Conservation (phyloP, 2,329 filamentous ascomycete species). For the Cercospora zeina region DNA sequence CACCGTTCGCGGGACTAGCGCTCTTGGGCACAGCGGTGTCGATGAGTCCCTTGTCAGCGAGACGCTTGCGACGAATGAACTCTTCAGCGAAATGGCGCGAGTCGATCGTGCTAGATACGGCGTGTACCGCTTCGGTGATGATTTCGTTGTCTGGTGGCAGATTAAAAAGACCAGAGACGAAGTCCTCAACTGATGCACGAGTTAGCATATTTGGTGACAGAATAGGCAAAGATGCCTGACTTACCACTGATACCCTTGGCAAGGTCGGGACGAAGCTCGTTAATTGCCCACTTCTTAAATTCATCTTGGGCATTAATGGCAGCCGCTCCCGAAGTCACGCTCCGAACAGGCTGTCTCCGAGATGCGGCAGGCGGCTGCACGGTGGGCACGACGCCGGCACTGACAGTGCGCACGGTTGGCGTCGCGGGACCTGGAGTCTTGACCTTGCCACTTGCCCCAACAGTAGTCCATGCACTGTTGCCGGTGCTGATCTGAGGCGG, state of each 20-base stretch:
- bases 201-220: slow-evolving; percentile 39
- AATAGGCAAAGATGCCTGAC: slow-evolving; percentile 25
- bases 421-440: slow-evolving; percentile 66
- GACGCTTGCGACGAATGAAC: slow-evolving; percentile 87
- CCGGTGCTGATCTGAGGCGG: slow-evolving; percentile 44
- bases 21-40: slow-evolving; percentile 58
- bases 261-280: slow-evolving; percentile 73
- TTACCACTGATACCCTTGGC: slow-evolving; percentile 67
- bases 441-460: slow-evolving; percentile 88
- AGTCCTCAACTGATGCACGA: slow-evolving; percentile 65
- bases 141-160: slow-evolving; percentile 77
- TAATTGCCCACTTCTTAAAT: slow-evolving; percentile 88
- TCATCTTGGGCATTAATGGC: slow-evolving; percentile 75
- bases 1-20: slow-evolving; percentile 47
- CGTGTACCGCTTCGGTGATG: slow-evolving; percentile 88
- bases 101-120: slow-evolving; percentile 83
- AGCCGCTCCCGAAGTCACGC: slow-evolving; percentile 54
- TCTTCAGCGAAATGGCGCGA: slow-evolving; percentile 91
- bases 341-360: slow-evolving; percentile 52
- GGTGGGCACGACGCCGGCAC: slow-evolving; percentile 45
- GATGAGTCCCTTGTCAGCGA: slow-evolving; percentile 83
- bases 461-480: slow-evolving; percentile 84
- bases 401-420: slow-evolving; percentile 50
- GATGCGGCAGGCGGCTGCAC: slow-evolving; percentile 36
- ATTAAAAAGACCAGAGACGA: slow-evolving; percentile 72